Base-by-base conservation (phyloP, 306 rosid genomes). In the Lagenaria siceraria region DNA sequence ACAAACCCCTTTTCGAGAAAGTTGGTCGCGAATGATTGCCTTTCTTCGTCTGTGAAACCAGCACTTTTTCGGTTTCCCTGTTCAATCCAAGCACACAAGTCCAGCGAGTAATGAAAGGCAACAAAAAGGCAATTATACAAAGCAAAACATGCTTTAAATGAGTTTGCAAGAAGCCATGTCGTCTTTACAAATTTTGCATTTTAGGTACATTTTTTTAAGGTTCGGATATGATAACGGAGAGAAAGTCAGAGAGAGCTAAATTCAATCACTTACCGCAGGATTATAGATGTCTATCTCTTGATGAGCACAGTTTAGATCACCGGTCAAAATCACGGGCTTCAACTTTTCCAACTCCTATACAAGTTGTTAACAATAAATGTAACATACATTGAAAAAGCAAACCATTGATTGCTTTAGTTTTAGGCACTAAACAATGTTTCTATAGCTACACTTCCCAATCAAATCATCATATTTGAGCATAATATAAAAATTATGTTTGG, bases 301-400 rank as follows among this genome's bases (percentile, higher is more conserved):
- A 81, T 94, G 96, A 68, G 98, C 98, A 80, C 98, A 94, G 71
- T 94, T 94, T 78, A 94, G 86, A 86, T 94, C 98, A 82, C 98
- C 98, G 2, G 98, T 89, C 86, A 94, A 89, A 84, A 94, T 81
- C 48, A 94, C 95, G 15, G 98, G 97, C 82, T 94, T 94, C 51
- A 88, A 87, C 83, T 89, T 94, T 81, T 94, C 98, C 80, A 94
- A 89, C 84, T 94, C 98, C 98, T 91, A 88, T 35, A 71, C 76
- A 25, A 71, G 76, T 70, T 46, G 72, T 52, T 18, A 74, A 7
- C 81, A 46, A 80, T 83, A 64, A 70, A 85, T 43, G 79, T 79
- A 19, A 29, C 22, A 35, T 68, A 81, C 21, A 61, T 42, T 35
- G 75, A 79, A 59, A 69, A 76, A 36, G 60, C 35, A 77, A 78